phyloP scores from a whole-genome alignment of 768 basidiomycete genomes.

The Austroboletus eburneus region DNA sequence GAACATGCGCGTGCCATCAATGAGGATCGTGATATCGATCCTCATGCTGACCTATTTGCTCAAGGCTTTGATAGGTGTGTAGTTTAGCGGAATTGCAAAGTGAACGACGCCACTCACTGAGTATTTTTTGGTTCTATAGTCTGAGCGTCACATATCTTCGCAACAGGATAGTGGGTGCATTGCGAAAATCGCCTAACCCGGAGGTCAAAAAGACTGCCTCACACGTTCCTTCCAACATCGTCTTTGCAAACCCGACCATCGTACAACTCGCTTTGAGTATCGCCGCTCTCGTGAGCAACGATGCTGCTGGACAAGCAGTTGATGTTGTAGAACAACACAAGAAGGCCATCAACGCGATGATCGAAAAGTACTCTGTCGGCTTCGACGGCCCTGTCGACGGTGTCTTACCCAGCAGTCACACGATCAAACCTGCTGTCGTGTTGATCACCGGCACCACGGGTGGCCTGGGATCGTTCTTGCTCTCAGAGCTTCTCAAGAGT shows the following conservation, averaged over 20 bases:
- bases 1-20: slow-evolving; percentile 2
- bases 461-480: slow-evolving; percentile 36
- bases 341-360: slow-evolving; percentile 33
- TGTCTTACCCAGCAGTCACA: slow-evolving; percentile 4
- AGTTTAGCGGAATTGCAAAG: neutral
- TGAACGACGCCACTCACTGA: neutral
- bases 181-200: slow-evolving; percentile 30
- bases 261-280: slow-evolving; percentile 28
- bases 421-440: slow-evolving; percentile 23
- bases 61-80: slow-evolving; percentile 34
- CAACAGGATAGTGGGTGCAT: slow-evolving; percentile 16
- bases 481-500: slow-evolving; percentile 26
- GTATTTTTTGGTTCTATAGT: slow-evolving; percentile 8
- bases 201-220: slow-evolving; percentile 24
- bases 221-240: slow-evolving; percentile 28
- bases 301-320: neutral
- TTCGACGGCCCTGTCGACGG: slow-evolving; percentile 14
- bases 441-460: slow-evolving; percentile 41
- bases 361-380: slow-evolving; percentile 35
- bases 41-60: slow-evolving; percentile 16
- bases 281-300: slow-evolving; percentile 4
- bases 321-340: slow-evolving; percentile 10
- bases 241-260: slow-evolving; percentile 42
- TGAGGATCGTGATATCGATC: neutral
- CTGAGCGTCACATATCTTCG: slow-evolving; percentile 30